Evolutionary conservation across 2,329 filamentous ascomycete genomes (phyloP), one percentile per base, ranked within the genome.

Genomic region (Raffaelea ambrosiae): DNA sequence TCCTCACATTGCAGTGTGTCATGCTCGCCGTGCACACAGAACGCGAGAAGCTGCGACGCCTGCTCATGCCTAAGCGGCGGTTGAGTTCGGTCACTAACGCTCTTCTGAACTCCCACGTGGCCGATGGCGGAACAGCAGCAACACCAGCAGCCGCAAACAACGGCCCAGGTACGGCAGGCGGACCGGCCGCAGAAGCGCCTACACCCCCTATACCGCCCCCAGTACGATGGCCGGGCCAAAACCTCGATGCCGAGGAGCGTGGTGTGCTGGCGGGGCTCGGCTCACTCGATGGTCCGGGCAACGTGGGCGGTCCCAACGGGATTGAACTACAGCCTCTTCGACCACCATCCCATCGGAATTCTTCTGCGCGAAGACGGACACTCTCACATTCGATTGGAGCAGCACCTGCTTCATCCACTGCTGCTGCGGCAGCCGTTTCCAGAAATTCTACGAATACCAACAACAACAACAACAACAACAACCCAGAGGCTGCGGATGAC

Each of bases 21-120:
- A 83, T 84, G 80, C 62, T 85, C 49, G 70, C 79, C 3, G 73
- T 84, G 11, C 78, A 81, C 56, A 69, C 75, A 41, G 77, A 84
- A 57, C 70, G 74, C 52, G 79, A 83, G 55, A 71, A 70, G 48
- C 63, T 84, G 20, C 69, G 74, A 29, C 70, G 73, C 44, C 63
- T 66, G 14, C 64, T 78, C 7, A 67, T 66, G 43, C 64, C 47
- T 8, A 38, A 38, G 16, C 35, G 35, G 13, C 35, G 35, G 8
- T 9, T 14, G 8, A 38, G 8, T n/a, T n/a, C 35, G 13, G 13
- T 29, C 7, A 13, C 26, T 7, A 29, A 29, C 26, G 7, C 26
- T 13, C 26, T 29, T 7, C 26, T 29, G 13, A 29, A 29, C 26
- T 13, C 26, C 7, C 26, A 29, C 7, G 7, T 29, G 7, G 7